phyloP scores from a whole-genome alignment of 352 stramenopile genomes.

The Lagenidium giganteum region DNA sequence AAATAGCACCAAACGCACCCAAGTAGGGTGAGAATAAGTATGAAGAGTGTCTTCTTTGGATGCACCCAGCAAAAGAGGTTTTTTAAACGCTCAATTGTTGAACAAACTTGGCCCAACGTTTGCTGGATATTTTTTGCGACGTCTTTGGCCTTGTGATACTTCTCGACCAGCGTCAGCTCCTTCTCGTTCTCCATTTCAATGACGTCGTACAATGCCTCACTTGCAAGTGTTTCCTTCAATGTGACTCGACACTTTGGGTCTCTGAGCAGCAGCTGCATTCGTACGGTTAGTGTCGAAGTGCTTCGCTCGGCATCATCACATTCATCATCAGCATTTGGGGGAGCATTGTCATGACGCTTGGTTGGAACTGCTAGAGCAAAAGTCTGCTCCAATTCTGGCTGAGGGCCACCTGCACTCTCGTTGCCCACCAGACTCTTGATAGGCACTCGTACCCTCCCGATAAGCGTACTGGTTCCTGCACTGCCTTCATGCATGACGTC shows the following conservation, averaged over 20 bases:
- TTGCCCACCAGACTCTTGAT: constrained; percentile 20
- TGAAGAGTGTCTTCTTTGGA: constrained; percentile 26
- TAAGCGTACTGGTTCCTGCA: constrained; percentile 1
- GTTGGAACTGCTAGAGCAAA: constrained; percentile 13
- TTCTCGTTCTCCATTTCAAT: constrained; percentile 31
- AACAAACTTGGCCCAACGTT: constrained; percentile 23
- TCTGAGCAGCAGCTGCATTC: constrained; percentile 23
- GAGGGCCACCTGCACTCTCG: constrained; percentile 14
- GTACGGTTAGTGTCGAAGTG: constrained; percentile 15
- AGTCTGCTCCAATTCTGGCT: constrained; percentile 18
- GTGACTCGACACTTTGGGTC: constrained; percentile 18
- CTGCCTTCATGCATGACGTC: constrained; percentile 26
- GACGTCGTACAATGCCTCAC: constrained; percentile 27
- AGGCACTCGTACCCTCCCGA: constrained; percentile 20
- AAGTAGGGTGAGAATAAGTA: constrained; percentile 6
- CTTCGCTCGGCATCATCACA: no score
- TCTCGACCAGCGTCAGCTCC: constrained; percentile 28
- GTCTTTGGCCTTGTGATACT: constrained; percentile 38
- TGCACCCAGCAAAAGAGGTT: constrained; percentile 37
- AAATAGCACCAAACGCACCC: constrained; percentile 15
- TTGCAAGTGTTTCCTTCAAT: constrained; percentile 22
- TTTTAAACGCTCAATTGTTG: constrained; percentile 22
- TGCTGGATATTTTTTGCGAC: constrained; percentile 33
- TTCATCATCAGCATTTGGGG: no score
- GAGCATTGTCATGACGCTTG: background rate